Evolutionary conservation across 768 basidiomycete genomes (phyloP), one percentile per base, ranked within the genome.

Genomic region (Mycena venus): DNA sequence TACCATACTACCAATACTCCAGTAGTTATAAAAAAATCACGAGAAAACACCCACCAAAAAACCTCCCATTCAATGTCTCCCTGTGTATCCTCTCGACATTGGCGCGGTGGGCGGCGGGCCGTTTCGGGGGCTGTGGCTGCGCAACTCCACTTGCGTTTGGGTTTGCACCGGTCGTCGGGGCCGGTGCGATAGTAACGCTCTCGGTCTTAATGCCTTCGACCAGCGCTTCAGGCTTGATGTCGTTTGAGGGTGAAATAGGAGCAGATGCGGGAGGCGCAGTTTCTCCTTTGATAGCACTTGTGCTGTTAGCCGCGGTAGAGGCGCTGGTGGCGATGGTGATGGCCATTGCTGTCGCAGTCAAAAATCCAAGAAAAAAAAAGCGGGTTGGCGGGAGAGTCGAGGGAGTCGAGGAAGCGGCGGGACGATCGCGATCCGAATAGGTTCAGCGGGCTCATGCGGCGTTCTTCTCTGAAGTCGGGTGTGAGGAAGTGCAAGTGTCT

Each of bases 31-130:
- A 38, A 11, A 38, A 38, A n/a, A n/a, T n/a, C n/a, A 11, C 47
- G 51, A 23, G 21, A 14, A 36, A 0, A 49, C 0, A 82, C 93
- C 78, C 82, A 93, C 95, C 80, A 98, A 86, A 87, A n/a, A 99
- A 99, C 71, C 96, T 90, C 65, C 94, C 91, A 82, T 99, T 99
- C 63, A 99, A 86, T 53, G 95, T 97, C 86, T 99, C 98, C 61
- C 98, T 88, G 59, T 98, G 90, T 80, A 95, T 94, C 62, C 98
- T 90, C 86, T 99, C 98, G 70, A 99, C 96, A 85, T 97, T 98
- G 68, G 96, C 97, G 36, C 97, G 91, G 76, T 96, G 91, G 79
- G 91, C 90, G 65, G 95, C 53, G 17, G 27, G 53, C 15, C 53
- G 53, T 11, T 55, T 55, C 27, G 53, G 53, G 27, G 53, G 12